These are phyloP conservation scores for Suhomyces yuchorum DNA, from an alignment of 1,139 yeast genomes.

Conservation along the genomic window DNA sequence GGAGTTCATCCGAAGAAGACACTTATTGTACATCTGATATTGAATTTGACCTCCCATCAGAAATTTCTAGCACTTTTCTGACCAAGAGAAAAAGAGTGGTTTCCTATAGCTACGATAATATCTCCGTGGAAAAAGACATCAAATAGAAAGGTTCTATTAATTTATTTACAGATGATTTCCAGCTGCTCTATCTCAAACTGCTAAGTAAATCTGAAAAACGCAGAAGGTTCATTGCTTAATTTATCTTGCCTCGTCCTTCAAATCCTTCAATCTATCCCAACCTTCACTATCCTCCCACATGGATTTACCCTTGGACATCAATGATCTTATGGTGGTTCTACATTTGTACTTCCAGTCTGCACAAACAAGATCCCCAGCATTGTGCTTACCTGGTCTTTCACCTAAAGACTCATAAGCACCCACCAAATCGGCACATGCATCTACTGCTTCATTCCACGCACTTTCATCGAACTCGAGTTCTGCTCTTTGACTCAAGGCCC, in stretches of 20 bases:
- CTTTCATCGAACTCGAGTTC: constrained; percentile 62
- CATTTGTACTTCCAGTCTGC: constrained; percentile 92
- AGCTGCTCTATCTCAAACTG: too few relatives aligned
- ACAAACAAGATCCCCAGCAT: constrained; percentile 83
- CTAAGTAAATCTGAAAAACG: too few relatives aligned
- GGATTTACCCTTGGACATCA: constrained; percentile 77
- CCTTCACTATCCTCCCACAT: constrained; percentile 83
- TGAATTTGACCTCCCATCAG: not conserved
- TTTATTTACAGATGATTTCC: not conserved
- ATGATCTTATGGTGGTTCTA: constrained; percentile 65
- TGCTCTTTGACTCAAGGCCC: constrained; percentile 68
- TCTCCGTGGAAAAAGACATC: not conserved
- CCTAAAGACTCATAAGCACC: constrained; percentile 90
- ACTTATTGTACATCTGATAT: too few relatives aligned
- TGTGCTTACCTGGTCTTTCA: constrained; percentile 80
- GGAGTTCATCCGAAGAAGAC: too few relatives aligned
- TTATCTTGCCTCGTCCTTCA: constrained; percentile 40
- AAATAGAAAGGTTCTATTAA: not conserved
- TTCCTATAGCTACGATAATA: not conserved
- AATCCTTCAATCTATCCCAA: constrained; percentile 62
- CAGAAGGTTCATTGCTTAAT: not conserved
- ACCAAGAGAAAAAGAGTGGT: not conserved
- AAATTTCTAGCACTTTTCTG: not conserved
- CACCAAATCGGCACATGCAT: constrained; percentile 73
- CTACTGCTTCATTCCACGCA: constrained; percentile 81